Conservation (phyloP, 352 stramenopile species). For the Phytophthora litchii region DNA sequence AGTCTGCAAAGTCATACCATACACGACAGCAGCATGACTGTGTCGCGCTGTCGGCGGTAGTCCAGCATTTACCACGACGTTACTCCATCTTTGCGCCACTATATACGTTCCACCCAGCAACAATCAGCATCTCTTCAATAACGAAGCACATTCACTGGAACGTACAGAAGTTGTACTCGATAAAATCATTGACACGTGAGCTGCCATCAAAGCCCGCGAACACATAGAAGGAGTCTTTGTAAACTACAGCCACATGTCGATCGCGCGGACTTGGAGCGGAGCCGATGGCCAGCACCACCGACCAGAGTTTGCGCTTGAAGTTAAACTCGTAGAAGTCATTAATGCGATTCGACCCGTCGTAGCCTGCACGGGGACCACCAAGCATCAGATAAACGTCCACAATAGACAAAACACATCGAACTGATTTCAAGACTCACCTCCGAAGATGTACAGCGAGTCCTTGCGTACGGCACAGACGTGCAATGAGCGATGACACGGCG, state of each 20-base stretch:
- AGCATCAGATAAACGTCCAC: not conserved
- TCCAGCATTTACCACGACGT: conserved; percentile 76
- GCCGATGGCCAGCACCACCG: conserved; percentile 68
- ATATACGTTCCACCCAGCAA: conserved; percentile 4
- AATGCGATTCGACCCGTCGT: conserved; percentile 92
- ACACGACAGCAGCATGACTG: conserved; percentile 94
- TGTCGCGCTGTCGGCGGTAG: conserved; percentile 92
- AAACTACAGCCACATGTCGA: conserved; percentile 93
- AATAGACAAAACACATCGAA: not conserved
- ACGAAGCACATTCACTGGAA: conserved; percentile 2
- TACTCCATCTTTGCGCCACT: conserved; percentile 86
- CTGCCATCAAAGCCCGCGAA: conserved; percentile 95
- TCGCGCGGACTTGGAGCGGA: conserved; percentile 90
- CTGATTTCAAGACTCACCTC: conserved; percentile 45
- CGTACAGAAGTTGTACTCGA: conserved; percentile 94
- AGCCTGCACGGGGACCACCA: conserved; percentile 53
- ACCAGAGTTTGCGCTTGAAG: conserved; percentile 86
- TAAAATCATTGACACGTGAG: conserved; percentile 94
- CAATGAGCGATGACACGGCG: conserved; percentile 93
- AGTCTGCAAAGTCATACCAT: conserved; percentile 43
- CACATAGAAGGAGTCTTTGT: conserved; percentile 94
- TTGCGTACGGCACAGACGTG: conserved; percentile 92
- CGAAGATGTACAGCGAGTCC: conserved; percentile 94
- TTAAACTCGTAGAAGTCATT: conserved; percentile 96
- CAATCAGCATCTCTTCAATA: conserved; percentile 9